Evolutionary conservation across 805 yeast genomes (phyloP).

Genomic region (Wickerhamiella parazyma): DNA sequence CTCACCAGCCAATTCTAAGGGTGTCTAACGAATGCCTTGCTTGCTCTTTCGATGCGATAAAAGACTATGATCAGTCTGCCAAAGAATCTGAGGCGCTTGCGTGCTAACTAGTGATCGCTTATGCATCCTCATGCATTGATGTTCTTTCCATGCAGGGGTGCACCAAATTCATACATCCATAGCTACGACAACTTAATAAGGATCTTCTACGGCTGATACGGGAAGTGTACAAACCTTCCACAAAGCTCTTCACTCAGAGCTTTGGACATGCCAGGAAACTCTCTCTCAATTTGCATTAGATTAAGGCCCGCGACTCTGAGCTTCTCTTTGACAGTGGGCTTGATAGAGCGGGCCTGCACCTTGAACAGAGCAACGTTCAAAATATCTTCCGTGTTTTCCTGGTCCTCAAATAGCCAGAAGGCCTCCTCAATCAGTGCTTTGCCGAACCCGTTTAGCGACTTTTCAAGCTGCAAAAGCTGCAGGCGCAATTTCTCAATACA

Average conservation of each 20-base stretch:
- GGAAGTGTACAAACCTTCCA: background rate
- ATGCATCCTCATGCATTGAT: too few species aligned
- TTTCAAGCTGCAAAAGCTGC: background rate
- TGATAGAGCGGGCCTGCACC: conserved; percentile 33
- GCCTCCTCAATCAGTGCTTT: conserved; percentile 1
- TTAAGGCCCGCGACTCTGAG: conserved; percentile 33
- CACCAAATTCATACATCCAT: background rate
- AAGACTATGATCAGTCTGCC: too few species aligned
- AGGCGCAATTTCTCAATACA: background rate
- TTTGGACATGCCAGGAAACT: conserved; percentile 50
- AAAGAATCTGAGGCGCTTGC: background rate
- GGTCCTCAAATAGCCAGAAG: conserved; percentile 30
- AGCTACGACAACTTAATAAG: too few species aligned
- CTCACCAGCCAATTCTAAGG: too few species aligned
- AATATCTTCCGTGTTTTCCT: conserved; percentile 21
- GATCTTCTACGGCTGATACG: background rate
- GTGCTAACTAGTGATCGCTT: background rate
- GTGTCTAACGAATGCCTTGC: too few species aligned
- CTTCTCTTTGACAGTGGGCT: conserved; percentile 33
- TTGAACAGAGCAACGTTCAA: conserved; percentile 18
- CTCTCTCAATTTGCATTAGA: conserved; percentile 34
- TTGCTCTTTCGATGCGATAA: too few species aligned
- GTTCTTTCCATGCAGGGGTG: too few species aligned
- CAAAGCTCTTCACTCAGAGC: conserved; percentile 29
- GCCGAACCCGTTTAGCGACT: background rate